phyloP scores from a whole-genome alignment of 441 rosid genomes.

The Corymbia citriodora region DNA sequence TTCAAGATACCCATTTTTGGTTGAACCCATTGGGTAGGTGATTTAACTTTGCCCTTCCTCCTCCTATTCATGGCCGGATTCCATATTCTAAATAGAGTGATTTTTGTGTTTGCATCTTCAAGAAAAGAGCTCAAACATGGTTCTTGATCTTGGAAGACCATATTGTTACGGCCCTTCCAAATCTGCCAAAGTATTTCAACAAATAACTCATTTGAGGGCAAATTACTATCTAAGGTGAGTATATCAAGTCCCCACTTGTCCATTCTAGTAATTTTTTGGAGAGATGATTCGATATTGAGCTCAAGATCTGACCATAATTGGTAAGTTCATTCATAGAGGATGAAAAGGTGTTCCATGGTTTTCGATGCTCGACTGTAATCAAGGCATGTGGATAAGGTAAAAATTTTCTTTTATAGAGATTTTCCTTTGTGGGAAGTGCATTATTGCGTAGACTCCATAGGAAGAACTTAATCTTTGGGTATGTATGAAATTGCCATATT shows the following conservation, averaged over 20 bases:
- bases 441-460: too few species aligned
- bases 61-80: background rate
- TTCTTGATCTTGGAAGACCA: background rate
- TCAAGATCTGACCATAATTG: too few species aligned
- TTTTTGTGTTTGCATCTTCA: background rate
- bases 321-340: background rate
- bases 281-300: background rate
- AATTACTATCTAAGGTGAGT: background rate
- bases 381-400: background rate
- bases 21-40: background rate
- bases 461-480: too few species aligned
- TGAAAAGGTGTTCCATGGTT: background rate
- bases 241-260: background rate
- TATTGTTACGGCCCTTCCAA: background rate
- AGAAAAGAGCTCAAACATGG: background rate
- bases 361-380: fast-evolving
- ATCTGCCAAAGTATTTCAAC: background rate
- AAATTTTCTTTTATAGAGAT: too few species aligned
- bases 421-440: too few species aligned
- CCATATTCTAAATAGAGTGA: background rate
- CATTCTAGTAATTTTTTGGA: background rate
- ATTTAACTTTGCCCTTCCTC: background rate
- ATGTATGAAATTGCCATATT: too few species aligned
- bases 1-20: background rate
- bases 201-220: background rate